A percentile compares a stretch with the other conserved stretches of the same genome.
phyloP scores from a whole-genome alignment of 2,329 filamentous ascomycete genomes.

The Hymenoscyphus occultus region DNA sequence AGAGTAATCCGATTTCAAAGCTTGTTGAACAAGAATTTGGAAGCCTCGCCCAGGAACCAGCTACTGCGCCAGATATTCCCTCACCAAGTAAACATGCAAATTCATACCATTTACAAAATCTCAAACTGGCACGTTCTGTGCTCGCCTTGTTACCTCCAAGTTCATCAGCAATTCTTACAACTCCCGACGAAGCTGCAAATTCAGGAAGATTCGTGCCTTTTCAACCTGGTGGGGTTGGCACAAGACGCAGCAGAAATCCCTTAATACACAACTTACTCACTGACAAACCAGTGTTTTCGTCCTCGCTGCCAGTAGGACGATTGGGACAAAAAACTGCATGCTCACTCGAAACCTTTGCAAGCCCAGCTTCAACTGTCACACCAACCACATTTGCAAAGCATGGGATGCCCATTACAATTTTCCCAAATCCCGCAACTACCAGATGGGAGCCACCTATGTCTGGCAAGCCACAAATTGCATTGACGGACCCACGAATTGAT shows the following conservation, averaged over 20 bases:
- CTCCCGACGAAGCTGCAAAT: constrained; percentile 73
- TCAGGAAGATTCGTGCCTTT: constrained; percentile 37
- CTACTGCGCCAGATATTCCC: constrained; percentile 6
- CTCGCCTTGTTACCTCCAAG: constrained; percentile 76
- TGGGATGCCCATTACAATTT: constrained; percentile 83
- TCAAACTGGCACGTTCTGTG: constrained; percentile 67
- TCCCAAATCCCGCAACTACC: constrained; percentile 64
- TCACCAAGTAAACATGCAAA: constrained; percentile 23
- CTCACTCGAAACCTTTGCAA: constrained; percentile 23
- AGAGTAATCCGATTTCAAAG: constrained; percentile 44
- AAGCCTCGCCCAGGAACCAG: constrained; percentile 2
- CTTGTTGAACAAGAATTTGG: constrained; percentile 38
- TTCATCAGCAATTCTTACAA: constrained; percentile 86
- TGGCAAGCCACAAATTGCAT: constrained; percentile 58
- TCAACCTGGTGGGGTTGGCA: constrained; percentile 43
- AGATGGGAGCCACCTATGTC: constrained; percentile 67
- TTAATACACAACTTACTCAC: constrained; percentile 94
- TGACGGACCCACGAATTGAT: constrained; percentile 81
- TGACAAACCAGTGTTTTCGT: constrained; percentile 89
- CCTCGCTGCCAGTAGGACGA: constrained; percentile 76
- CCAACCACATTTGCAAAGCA: constrained; percentile 82
- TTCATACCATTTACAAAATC: constrained; percentile 62
- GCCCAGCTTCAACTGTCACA: constrained; percentile 39
- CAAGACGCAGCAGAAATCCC: constrained; percentile 66
- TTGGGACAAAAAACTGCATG: constrained; percentile 40